These are phyloP conservation scores for Jaltomata sinuosa DNA, from an alignment of 257 asterid genomes.

Conservation along the genomic window DNA sequence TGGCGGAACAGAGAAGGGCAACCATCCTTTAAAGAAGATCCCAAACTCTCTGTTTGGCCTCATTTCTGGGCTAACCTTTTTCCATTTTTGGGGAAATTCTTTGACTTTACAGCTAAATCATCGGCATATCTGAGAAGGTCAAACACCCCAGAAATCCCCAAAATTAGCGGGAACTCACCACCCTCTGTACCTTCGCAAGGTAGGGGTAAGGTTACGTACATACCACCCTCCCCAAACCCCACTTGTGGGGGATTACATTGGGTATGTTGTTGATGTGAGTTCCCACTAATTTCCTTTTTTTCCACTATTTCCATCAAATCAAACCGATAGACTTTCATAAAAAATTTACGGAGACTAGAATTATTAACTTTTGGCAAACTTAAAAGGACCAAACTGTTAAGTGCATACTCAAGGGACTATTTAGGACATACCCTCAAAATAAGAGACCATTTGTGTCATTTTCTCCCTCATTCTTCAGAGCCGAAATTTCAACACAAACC, in stretches of 20 bases:
- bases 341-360: background rate
- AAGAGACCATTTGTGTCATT: background rate
- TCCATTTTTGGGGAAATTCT: background rate
- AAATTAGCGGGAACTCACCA: background rate
- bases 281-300: background rate
- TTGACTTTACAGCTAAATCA: background rate
- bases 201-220: background rate
- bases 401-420: background rate
- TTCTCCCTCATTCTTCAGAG: background rate
- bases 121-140: background rate
- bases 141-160: background rate
- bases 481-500: background rate
- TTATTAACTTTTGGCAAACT: background rate
- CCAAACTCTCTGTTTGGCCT: constrained; percentile 1
- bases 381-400: background rate
- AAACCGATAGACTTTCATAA: no score
- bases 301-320: background rate
- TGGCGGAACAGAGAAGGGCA: constrained; percentile 8
- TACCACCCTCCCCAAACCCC: background rate
- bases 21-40: constrained; percentile 16
- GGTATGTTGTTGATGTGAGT: background rate
- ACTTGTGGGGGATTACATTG: background rate
- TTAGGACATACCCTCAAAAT: background rate
- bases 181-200: background rate
- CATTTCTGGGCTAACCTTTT: background rate